Evolutionary conservation across 2,329 filamentous ascomycete species (phyloP).

Genomic region (Botryotinia calthae): DNA sequence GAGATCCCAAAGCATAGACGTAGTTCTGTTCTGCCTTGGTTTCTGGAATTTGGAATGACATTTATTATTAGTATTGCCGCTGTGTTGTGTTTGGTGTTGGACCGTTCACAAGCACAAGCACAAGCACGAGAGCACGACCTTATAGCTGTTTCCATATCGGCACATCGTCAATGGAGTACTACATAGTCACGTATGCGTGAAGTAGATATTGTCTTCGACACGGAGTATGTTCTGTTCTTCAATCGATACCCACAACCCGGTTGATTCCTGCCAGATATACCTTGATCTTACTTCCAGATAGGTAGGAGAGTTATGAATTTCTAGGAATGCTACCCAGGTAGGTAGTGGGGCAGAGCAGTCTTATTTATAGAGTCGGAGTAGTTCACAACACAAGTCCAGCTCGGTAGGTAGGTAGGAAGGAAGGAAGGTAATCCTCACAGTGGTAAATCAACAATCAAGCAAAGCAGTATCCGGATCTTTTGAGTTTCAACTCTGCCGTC

Average conservation of each 20-base stretch:
- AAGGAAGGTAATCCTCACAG: background rate
- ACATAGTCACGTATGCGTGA: background rate
- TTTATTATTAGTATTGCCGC: background rate
- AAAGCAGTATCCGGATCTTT: background rate
- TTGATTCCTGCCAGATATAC: background rate
- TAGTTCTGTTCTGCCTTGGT: background rate
- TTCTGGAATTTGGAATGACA: background rate
- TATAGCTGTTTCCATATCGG: background rate
- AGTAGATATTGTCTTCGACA: background rate
- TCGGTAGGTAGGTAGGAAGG: no score
- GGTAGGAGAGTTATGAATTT: background rate
- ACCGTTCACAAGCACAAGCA: constrained; percentile 1
- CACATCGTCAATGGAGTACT: background rate
- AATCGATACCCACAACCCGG: background rate
- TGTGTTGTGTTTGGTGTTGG: background rate
- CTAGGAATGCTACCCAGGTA: background rate
- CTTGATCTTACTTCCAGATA: background rate
- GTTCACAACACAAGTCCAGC: background rate
- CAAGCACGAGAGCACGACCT: background rate
- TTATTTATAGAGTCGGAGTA: background rate
- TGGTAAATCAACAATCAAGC: background rate
- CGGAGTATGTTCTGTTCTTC: background rate
- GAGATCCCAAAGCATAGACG: constrained; percentile 1
- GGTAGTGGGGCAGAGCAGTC: background rate
- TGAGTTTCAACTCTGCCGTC: background rate